Base-by-base conservation (phyloP, 306 rosid genomes). In the Rosa rugosa region DNA sequence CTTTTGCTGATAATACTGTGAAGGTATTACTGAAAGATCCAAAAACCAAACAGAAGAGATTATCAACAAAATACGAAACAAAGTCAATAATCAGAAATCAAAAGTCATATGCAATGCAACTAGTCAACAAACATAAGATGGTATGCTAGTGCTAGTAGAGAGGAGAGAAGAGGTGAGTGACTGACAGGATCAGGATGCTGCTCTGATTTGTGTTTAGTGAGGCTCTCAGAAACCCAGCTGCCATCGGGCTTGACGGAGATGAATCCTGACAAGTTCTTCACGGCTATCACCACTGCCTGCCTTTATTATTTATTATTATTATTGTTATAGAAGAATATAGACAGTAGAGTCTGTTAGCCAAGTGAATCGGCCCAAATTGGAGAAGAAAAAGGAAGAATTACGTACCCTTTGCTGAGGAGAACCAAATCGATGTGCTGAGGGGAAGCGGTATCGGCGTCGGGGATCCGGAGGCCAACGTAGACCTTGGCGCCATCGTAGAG, bases 361-460 rank as follows among this genome's bases (percentile, higher is more conserved):
- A 8, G 13, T 51, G 56, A 51, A n/a, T 56, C 27, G 20, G 17
- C 13, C 51, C 51, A 11, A 51, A 23, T 22, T 3, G 64, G 63
- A 57, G 8, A 47, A 47, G 46, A 44, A 44, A 44, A 31, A 31
- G 36, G 36, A 31, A 31, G 31, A 27, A 27, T 1, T 27, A 27
- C 31, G 31, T 40, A 44, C 97, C 83, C 84, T 88, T 87, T 76
- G 73, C 89, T 87, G 81, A 82, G 77, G n/a, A 83, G 90, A 82
- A 95, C 94, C 22, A 90, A 65, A 79, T 95, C 94, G 85, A 95
- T 90, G 73, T 78, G 85, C 89, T 90, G 96, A 27, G 83, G 82
- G 11, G 97, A 80, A 72, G 89, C 84, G 47, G 93, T 80, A 72
- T 92, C 98, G n/a, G 97, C 91, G 79, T 95, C 99, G 1, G 99